Conservation (phyloP, 106 monocot species). For the Allium cepa region DNA sequence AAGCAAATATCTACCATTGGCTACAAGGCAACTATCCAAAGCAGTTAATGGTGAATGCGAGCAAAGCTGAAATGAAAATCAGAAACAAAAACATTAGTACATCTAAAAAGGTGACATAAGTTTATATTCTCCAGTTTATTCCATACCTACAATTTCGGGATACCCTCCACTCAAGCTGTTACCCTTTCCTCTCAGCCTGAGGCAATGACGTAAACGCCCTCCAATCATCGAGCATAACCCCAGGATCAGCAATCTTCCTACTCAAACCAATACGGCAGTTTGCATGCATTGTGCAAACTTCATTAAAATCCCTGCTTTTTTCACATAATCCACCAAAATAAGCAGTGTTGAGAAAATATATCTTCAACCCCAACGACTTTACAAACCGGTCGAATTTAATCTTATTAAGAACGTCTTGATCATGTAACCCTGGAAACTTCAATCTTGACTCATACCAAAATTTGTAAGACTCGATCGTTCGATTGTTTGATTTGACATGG, state of each 20-base stretch:
- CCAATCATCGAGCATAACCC: constrained; percentile 24
- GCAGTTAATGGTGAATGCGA: too few species aligned
- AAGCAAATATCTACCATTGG: too few species aligned
- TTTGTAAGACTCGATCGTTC: constrained; percentile 22
- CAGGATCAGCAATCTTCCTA: constrained; percentile 15
- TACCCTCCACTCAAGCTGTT: constrained; percentile 10
- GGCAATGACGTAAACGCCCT: constrained; percentile 14
- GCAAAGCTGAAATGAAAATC: too few species aligned
- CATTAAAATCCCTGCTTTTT: constrained; percentile 22
- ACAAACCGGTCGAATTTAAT: constrained; percentile 23
- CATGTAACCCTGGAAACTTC: constrained; percentile 11
- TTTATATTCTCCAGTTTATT: too few species aligned
- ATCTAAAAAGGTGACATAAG: too few species aligned
- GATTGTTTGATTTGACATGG: constrained; percentile 21
- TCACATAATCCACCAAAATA: constrained; percentile 24
- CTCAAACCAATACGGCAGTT: constrained; percentile 23
- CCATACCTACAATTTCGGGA: constrained; percentile 21
- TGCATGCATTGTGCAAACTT: constrained; percentile 27
- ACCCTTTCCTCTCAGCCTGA: not conserved
- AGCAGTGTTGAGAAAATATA: constrained; percentile 18
- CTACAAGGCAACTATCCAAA: too few species aligned
- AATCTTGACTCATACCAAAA: constrained; percentile 17
- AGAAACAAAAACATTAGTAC: too few species aligned
- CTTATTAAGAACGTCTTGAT: constrained; percentile 23
- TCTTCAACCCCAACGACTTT: constrained; percentile 10